These are phyloP conservation scores for Oxyria digyna DNA, from an alignment of 148 eudicot genomes.

Conservation along the genomic window DNA sequence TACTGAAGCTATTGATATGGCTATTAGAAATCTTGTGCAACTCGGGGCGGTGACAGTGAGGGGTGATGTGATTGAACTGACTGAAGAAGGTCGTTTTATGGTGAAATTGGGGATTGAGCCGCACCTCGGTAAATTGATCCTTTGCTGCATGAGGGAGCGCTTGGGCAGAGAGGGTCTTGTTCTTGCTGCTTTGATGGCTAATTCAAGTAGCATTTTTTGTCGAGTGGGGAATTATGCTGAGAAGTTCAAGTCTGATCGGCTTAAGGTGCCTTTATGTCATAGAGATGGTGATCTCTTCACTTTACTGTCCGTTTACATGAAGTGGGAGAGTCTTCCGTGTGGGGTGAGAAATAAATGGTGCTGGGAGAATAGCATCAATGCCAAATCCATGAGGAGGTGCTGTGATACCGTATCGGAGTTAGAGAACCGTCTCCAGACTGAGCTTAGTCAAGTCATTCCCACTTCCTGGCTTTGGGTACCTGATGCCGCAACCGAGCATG, in stretches of 20 bases:
- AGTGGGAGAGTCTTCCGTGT: constrained; percentile 50
- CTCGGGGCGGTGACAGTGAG: constrained; percentile 56
- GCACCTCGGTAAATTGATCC: constrained; percentile 68
- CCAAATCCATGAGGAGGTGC: constrained; percentile 87
- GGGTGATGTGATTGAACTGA: constrained; percentile 37
- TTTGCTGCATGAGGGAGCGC: constrained; percentile 31
- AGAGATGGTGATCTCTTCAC: constrained; percentile 79
- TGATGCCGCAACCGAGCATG: constrained; percentile 32
- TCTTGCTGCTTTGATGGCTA: constrained; percentile 92
- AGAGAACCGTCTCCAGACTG: constrained; percentile 58
- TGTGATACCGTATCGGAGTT: constrained; percentile 52
- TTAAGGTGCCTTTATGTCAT: constrained; percentile 82
- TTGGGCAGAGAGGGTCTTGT: constrained; percentile 82
- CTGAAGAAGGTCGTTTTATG: constrained; percentile 41
- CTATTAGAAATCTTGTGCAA: constrained; percentile 64
- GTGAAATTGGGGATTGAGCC: constrained; percentile 87
- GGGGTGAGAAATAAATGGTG: constrained; percentile 62
- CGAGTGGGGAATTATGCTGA: constrained; percentile 68
- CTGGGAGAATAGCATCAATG: constrained; percentile 89
- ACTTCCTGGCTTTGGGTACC: constrained; percentile 75
- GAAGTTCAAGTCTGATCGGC: constrained; percentile 72
- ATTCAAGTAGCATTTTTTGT: constrained; percentile 76
- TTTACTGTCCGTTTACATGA: constrained; percentile 69
- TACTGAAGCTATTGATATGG: constrained; percentile 66
- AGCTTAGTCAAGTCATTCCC: constrained; percentile 54